These are phyloP conservation scores for Anacardium occidentale DNA, from an alignment of 345 rosid species.

Conservation along the genomic window DNA sequence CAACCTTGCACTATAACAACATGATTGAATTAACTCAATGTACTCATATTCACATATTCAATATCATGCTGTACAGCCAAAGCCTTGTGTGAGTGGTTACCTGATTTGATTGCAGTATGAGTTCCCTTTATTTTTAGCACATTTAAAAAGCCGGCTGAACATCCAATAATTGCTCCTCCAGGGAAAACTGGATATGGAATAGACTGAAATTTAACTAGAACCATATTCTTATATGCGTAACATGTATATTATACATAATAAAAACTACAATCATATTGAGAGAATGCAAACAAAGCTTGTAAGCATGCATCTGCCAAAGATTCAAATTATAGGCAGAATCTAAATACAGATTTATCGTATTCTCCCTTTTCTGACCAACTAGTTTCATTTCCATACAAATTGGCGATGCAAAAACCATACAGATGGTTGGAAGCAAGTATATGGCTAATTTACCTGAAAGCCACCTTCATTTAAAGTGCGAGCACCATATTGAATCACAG, in stretches of 20 bases:
- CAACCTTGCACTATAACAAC: background rate
- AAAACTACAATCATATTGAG: conserved; percentile 3
- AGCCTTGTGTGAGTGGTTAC: conserved; percentile 27
- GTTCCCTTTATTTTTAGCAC: conserved; percentile 98
- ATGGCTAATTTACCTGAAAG: conserved; percentile 66
- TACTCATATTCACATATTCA: background rate
- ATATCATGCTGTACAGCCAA: background rate
- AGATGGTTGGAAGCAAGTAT: background rate
- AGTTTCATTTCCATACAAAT: background rate
- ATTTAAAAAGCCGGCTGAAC: conserved; percentile 94
- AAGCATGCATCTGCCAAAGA: background rate
- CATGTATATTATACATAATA: background rate
- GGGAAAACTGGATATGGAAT: conserved; percentile 97
- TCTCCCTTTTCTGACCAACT: background rate
- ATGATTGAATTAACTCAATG: background rate
- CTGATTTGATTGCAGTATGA: conserved; percentile 99
- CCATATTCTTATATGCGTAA: conserved; percentile 49
- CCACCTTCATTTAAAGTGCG: conserved; percentile 98
- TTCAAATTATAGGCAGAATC: background rate
- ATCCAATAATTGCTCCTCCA: conserved; percentile 95
- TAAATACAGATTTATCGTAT: background rate
- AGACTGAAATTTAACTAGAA: conserved; percentile 97
- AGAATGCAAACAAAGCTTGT: conserved; percentile 1
- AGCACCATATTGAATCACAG: conserved; percentile 89
- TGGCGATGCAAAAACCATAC: conserved; percentile 1